A percentile compares a stretch with the other conserved stretches of the same genome.
Evolutionary conservation across 2,329 filamentous ascomycete species (phyloP).

Genomic region (Kalaharituber pfeilii): DNA sequence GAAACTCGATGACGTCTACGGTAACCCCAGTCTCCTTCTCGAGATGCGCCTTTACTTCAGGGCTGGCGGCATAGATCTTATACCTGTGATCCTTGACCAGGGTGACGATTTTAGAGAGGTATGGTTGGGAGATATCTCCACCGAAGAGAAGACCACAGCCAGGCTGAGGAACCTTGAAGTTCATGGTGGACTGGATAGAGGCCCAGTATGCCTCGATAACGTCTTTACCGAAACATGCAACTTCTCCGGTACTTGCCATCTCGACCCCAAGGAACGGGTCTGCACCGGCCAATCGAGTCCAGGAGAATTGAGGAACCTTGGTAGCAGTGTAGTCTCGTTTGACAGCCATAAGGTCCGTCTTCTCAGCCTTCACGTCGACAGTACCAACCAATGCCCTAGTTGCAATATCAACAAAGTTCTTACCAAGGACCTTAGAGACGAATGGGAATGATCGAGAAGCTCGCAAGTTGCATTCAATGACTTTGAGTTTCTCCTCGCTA

Average conservation of each 20-base stretch:
- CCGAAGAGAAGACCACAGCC: constrained; percentile 92
- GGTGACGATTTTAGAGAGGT: constrained; percentile 64
- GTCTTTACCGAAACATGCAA: constrained; percentile 95
- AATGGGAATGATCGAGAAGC: constrained; percentile 97
- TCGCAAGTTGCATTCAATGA: constrained; percentile 96
- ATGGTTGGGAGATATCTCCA: constrained; percentile 56
- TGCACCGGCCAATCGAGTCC: constrained; percentile 91
- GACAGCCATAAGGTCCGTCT: constrained; percentile 70
- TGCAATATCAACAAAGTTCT: constrained; percentile 91
- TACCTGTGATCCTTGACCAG: constrained; percentile 79
- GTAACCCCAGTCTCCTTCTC: constrained; percentile 51
- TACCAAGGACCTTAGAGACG: constrained; percentile 88
- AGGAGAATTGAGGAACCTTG: constrained; percentile 97
- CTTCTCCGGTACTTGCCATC: constrained; percentile 93
- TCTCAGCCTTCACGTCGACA: constrained; percentile 51
- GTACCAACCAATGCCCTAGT: constrained; percentile 80
- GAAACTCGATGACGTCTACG: constrained; percentile 91
- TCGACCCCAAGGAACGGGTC: constrained; percentile 96
- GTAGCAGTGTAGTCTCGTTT: constrained; percentile 88
- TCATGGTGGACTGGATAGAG: constrained; percentile 92
- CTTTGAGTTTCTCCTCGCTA: constrained; percentile 63
- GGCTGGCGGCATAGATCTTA: constrained; percentile 76
- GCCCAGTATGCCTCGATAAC: constrained; percentile 96
- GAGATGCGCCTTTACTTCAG: constrained; percentile 65
- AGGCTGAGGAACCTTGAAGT: constrained; percentile 90